Evolutionary conservation across 345 rosid genomes (phyloP), one percentile per base, ranked within the genome.

Genomic region (Citrus hindsii): DNA sequence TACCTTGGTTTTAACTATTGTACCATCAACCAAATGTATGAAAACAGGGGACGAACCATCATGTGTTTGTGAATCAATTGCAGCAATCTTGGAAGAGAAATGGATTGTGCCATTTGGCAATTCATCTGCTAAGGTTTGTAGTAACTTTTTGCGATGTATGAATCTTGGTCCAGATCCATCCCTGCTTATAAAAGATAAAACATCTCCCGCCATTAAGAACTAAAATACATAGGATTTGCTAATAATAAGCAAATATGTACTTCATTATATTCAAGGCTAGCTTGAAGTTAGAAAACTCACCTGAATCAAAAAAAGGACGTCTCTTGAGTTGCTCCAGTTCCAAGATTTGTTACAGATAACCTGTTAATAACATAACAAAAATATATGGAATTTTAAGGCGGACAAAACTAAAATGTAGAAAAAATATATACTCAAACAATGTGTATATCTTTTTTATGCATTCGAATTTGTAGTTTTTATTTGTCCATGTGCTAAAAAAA

Each of bases 121-220:
- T 37, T 86, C 91, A 21, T 81, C 40, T 24, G 86, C 89, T 60
- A 83, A 69, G 13, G 80, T 68, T 69, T 86, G 80, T 40, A 81
- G 32, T 60, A 87, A 69, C 18, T 53, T 66, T 75, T 63, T 81
- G 1, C 86, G 85, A 64, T 85, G 82, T 21, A 85, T 63, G 7
- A 73, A 0, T 73, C 83, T 81, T 0, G 69, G 70, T 56, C 82
- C 82, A 32, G 28, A 19, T 73, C 6, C 58, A 18, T 1, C 10
- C 62, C 61, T 78, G 69, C 69, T 40, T 40, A 40, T 9, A 9
- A 40, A 3, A 40, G 48, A 40, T 9, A 40, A 40, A 12, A 3
- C 48, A 40, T 14, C 55, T 3, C 5, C 21, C 21, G 1, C 55
- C 21, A 14, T 48, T 37, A 30, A 64, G 61, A 58, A 21, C 1